Evolutionary conservation across 2,329 filamentous ascomycete genomes (phyloP), one percentile per base, ranked within the genome.

Genomic region (Arthrobotrys iridis): DNA sequence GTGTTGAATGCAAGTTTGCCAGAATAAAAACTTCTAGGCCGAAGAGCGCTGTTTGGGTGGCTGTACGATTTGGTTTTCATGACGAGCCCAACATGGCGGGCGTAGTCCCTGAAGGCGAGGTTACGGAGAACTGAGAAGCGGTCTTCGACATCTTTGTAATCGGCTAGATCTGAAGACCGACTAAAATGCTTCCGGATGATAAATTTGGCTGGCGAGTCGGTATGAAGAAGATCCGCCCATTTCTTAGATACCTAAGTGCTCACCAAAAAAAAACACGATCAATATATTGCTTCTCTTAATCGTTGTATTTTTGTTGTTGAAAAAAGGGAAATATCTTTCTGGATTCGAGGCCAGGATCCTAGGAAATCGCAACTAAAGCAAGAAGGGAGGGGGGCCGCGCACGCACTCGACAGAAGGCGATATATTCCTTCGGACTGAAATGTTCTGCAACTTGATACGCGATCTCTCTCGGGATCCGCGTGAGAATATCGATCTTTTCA

Each of bases 121-220:
- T 62, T 62, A 2, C 57, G 57, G 26, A 62, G 57, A 18, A 62
- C 57, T 8, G 57, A 62, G 30, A 45, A 62, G 20, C 57, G 30
- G 20, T 45, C 22, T 15, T 43, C 28, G 5, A 46, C 20, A 18
- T 45, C 10, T 3, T 62, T 26, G 20, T 62, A 62, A 22, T 45
- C 20, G 2, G 37, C 22, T 1, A 62, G 35, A 15, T 45, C 37
- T 1, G 37, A 13, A 11, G 22, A 6, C 0, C 24, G 18, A 28
- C 37, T n/a, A 22, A 45, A 62, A 26, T 62, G 20, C 13, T 10
- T 7, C 3, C 40, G 57, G 18, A 46, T 62, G 7, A 62, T 30
- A 24, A 24, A 5, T 33, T 46, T 62, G 7, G 37, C 57, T 10
- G 46, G 37, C 1, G 35, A 28, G 28, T 45, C 40, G n/a, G n/a